Percentiles rank a stretch among this genome's conserved stretches.
These are phyloP conservation scores for Caloboletus firmus DNA, from an alignment of 1,284 basidiomycete genomes.

Conservation along the genomic window DNA sequence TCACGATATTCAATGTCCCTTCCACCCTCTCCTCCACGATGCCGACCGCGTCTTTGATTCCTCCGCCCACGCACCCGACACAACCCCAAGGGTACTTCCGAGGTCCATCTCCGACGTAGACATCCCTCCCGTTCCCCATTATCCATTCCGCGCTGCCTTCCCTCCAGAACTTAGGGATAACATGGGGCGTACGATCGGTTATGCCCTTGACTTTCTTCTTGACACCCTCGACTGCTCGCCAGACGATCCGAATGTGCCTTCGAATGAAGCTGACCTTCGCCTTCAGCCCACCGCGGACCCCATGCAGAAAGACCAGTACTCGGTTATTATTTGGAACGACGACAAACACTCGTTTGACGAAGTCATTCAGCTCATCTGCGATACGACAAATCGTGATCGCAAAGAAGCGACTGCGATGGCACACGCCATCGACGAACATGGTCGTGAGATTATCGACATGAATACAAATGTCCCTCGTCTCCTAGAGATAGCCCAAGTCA, in stretches of 20 bases:
- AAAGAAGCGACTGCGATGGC: conserved; percentile 69
- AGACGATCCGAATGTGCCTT: conserved; percentile 71
- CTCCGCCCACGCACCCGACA: conserved; percentile 18
- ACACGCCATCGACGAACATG: conserved; percentile 76
- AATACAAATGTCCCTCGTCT: conserved; percentile 67
- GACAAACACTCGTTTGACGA: conserved; percentile 96
- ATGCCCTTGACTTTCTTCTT: conserved; percentile 82
- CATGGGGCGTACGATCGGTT: conserved; percentile 72
- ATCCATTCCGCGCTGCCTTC: conserved; percentile 54
- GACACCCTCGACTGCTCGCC: conserved; percentile 86
- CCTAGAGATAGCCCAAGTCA: conserved; percentile 76
- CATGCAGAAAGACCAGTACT: conserved; percentile 77
- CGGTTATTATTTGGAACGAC: conserved; percentile 93
- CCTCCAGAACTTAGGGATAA: conserved; percentile 69
- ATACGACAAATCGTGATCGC: conserved; percentile 59
- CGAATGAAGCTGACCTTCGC: conserved; percentile 68
- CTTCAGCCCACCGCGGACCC: conserved; percentile 72
- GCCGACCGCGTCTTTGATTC: conserved; percentile 10
- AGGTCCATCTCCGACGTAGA: conserved; percentile 44
- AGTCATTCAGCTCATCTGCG: conserved; percentile 78
- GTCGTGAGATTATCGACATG: conserved; percentile 85
- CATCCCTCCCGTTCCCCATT: conserved; percentile 57
- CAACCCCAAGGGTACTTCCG: conserved; percentile 38
- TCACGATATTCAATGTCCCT: conserved; percentile 62
- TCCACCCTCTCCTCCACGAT: conserved; percentile 50